Base-by-base conservation (phyloP, 331 rosid species). In the Malus hybrid region DNA sequence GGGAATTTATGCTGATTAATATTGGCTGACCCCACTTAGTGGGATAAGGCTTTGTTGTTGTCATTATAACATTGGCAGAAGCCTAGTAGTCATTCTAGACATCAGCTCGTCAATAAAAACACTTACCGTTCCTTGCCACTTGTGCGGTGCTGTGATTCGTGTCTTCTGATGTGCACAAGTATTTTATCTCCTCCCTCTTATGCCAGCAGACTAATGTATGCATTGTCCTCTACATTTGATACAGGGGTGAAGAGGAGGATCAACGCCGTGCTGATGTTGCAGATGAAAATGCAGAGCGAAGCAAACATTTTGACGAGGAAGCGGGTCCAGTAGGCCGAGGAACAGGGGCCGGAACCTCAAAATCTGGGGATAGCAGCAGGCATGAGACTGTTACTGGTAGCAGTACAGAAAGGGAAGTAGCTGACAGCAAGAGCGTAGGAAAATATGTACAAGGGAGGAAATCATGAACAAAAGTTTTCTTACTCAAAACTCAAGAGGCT, bases 221-320 rank as follows among this genome's bases (percentile, higher is more conserved):
- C 48, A 67, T 70, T 56, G 56, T 65, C 24, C 57, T 82, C 65
- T 42, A 13, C 33, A 24, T 72, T 14, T 65, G 76, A 36, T 73
- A 87, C 84, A 92, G 97, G 73, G 90, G 90, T 65, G 84, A 90
- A 75, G 86, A 82, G 9, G 87, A 78, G 78, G 62, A 78, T 72
- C 85, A 48, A 34, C 67, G 46, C 11, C 60, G 66, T 57, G 85
- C 82, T 65, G 83, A 69, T 81, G 80, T 80, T 65, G 84, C 32
- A 0, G 89, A 80, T 59, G 90, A 84, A 82, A 82, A 81, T 28
- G 73, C 80, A 36, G 83, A 56, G 46, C 73, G 55, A 64, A 75
- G 80, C 73, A 89, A 78, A 70, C 83, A 54, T 57, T 48, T 52
- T 31, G 97, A 86, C 2, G 92, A 86, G 82, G 97, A 87, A 65